Evolutionary conservation across 1,139 yeast genomes (phyloP), one percentile per base, ranked within the genome.

Genomic region (Yamadazyma trypodendri): DNA sequence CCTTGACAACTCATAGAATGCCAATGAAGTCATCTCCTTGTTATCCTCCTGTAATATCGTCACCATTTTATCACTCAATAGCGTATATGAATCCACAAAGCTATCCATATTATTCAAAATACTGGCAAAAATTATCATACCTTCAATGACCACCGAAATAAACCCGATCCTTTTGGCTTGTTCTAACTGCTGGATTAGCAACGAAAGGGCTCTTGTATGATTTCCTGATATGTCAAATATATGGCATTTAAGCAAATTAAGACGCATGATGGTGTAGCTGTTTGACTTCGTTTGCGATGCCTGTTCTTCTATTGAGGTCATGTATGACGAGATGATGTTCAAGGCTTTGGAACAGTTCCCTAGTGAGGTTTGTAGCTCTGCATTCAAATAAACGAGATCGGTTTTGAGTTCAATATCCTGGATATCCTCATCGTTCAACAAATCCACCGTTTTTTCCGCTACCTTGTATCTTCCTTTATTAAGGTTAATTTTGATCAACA

Each of bases 181-280:
- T 32, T 67, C 64, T 6, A 77, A 54, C 32, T 72, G 72, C 47
- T 72, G 76, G 2, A 77, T 54, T 0, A 75, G 50, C 28, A 72
- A 54, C 0, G 78, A 65, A 11, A 77, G 45, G 0, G 69, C 75
- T 35, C 74, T 59, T 6, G 68, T 52, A 9, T 68, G 66, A 4
- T 64, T 58, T 1, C 68, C 70, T 1, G 73, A 56, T 10, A 50
- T 41, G 20, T 63, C 54, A 41, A 71, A 60, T 2, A 77, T 60
- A 13, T 55, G 52, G 35, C 78, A 68, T 44, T 72, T 72, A 31
- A 77, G 48, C 11, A 77, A 45, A 29, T 69, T 72, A 38, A 75
- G 63, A 46, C 65, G 63, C 24, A 76, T 58, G 12, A 58, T 57
- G 58, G 75, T 63, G 35, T 61, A 64, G 17, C 61, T 58, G 43